Evolutionary conservation across 495 filamentous ascomycete species (phyloP), one percentile per base, ranked within the genome.

Genomic region (Ascobolus immersus): DNA sequence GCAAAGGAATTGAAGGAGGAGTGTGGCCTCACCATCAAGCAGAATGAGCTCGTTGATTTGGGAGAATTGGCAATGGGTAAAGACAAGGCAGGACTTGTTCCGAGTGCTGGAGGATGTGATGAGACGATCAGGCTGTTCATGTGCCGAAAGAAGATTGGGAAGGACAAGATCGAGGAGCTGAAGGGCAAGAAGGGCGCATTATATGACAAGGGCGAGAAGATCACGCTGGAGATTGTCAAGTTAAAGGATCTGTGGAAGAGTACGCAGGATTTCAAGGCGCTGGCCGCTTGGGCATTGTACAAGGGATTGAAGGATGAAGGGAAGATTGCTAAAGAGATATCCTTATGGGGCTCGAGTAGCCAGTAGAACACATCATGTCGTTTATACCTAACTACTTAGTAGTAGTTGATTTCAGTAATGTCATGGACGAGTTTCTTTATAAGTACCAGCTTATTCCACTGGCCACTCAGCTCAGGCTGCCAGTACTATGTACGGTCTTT

Each of bases 1-100:
- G 79, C 79, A 11, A 67, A 64, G 35, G 81, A 92, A 53, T 82
- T 91, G 32, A 41, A 68, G 15, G 77, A 91, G 52, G 81, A 92
- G 53, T 66, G 76, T 3, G 76, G 71, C 10, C 42, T 81, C 21
- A 56, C 55, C 34, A 64, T 66, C 30, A 39, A 41, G 8, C 48
- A 42, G 13, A 33, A 39, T 4, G 54, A 73, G 33, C 43, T 91
- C 12, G 60, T 72, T 27, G 69, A 89, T 40, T 61, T 92, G 62
- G 74, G 71, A 0, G 53, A 64, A 14, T 48, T 74, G 17, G 66
- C 62, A 9, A 40, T 64, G 15, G 54, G 51, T 4, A 52, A 48
- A 26, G 33, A 36, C 4, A 35, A 44, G 33, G 44, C 39, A 21
- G 40, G 45, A 21, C 44, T 84, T 43, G 90, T 73, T 48, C 75